Evolutionary conservation across 2,329 filamentous ascomycete genomes (phyloP).

Genomic region (Fonsecaea monophora): DNA sequence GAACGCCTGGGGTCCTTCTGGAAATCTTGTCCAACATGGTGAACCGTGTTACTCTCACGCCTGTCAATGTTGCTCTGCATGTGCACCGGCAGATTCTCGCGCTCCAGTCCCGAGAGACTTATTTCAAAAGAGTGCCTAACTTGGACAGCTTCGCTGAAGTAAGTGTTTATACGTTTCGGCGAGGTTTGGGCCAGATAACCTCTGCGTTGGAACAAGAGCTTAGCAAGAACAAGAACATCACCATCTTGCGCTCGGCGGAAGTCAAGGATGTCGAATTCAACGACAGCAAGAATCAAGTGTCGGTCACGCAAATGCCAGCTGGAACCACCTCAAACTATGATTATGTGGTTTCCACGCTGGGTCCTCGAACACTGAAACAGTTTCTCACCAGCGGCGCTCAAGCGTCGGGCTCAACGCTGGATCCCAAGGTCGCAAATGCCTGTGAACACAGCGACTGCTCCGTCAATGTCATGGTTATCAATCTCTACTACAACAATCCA

Average conservation of each 20-base stretch:
- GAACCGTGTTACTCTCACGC: conserved; percentile 1
- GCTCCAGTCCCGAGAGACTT: not conserved
- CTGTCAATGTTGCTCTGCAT: not conserved
- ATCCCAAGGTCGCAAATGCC: conserved; percentile 40
- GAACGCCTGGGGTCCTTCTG: conserved; percentile 18
- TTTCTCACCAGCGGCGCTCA: conserved; percentile 31
- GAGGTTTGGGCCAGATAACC: conserved; percentile 70
- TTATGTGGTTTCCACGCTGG: conserved; percentile 42
- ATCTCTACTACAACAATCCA: conserved; percentile 78
- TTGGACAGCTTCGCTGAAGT: conserved; percentile 33
- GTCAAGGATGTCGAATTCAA: conserved; percentile 28
- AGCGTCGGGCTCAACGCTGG: not conserved
- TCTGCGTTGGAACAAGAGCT: conserved; percentile 62
- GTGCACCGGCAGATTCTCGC: not conserved
- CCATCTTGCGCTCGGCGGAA: conserved; percentile 59
- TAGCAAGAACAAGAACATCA: conserved; percentile 63
- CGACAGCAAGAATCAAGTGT: conserved; percentile 32
- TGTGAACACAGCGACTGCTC: conserved; percentile 49
- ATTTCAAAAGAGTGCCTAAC: not conserved
- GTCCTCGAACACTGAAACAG: conserved; percentile 30
- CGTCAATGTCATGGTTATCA: conserved; percentile 89
- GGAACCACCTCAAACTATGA: conserved; percentile 34
- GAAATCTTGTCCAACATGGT: conserved; percentile 15
- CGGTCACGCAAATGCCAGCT: conserved; percentile 33
- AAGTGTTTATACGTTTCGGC: conserved; percentile 52